Conservation (phyloP, 441 rosid genomes). For the Euphorbia schlechtendalii region DNA sequence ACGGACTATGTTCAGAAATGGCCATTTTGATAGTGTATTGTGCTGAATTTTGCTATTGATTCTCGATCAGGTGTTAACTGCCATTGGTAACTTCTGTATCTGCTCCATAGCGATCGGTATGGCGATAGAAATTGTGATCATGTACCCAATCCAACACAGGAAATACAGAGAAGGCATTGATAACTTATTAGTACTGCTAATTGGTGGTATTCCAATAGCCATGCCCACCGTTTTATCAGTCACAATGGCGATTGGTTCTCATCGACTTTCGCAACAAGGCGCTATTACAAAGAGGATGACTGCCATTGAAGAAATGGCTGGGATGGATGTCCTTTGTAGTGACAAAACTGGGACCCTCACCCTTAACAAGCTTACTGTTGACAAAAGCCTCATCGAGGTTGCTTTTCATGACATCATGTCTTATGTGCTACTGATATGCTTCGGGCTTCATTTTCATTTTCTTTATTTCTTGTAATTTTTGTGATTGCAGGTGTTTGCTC, state of each 20-base stretch:
- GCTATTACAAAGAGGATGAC: slow-evolving; percentile 98
- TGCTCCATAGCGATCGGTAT: slow-evolving; percentile 83
- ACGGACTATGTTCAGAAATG: too few relatives aligned
- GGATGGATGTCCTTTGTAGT: slow-evolving; percentile 95
- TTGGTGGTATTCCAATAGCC: slow-evolving; percentile 96
- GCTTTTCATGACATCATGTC: background rate
- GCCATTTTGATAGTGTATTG: background rate
- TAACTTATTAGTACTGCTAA: slow-evolving; percentile 83
- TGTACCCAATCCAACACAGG: slow-evolving; percentile 75
- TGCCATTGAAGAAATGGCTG: slow-evolving; percentile 96
- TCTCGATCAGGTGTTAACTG: slow-evolving; percentile 55
- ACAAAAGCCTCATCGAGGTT: slow-evolving; percentile 71
- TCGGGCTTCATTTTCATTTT: background rate
- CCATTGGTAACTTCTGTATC: slow-evolving; percentile 96
- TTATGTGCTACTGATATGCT: background rate
- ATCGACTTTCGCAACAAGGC: slow-evolving; percentile 82
- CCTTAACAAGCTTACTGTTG: slow-evolving; percentile 87
- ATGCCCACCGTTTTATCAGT: slow-evolving; percentile 97
- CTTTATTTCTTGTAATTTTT: background rate
- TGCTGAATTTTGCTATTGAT: background rate
- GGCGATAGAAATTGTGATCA: slow-evolving; percentile 62
- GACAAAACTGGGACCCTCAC: slow-evolving; percentile 94
- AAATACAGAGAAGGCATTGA: slow-evolving; percentile 79
- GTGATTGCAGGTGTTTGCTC: slow-evolving; percentile 39
- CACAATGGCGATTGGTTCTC: slow-evolving; percentile 97